A percentile compares a stretch with the other conserved stretches of the same genome.
These are phyloP conservation scores for Chalciporus sp. DNA, from an alignment of 1,284 basidiomycete species.

Conservation along the genomic window DNA sequence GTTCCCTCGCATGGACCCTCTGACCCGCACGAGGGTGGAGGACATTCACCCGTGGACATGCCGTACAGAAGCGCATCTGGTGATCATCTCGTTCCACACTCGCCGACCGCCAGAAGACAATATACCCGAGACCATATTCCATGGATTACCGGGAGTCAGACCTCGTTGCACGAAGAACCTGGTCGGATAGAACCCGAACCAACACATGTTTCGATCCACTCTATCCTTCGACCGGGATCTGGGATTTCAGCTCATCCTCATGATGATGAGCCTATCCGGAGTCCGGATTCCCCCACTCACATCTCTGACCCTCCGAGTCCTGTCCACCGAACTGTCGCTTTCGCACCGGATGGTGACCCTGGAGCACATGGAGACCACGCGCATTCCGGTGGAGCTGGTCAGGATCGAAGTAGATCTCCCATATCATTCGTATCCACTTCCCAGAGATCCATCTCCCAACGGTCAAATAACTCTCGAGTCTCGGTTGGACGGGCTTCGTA, in stretches of 20 bases:
- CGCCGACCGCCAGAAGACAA: slow-evolving; percentile 15
- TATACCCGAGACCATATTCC: slow-evolving; percentile 8
- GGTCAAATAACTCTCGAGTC: slow-evolving; percentile 16
- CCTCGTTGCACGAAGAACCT: slow-evolving; percentile 23
- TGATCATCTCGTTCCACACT: slow-evolving; percentile 24
- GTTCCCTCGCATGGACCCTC: slow-evolving; percentile 7
- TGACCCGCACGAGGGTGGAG: slow-evolving; percentile 1
- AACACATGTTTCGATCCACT: not conserved
- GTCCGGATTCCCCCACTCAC: not conserved
- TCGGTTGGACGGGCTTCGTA: slow-evolving; percentile 29
- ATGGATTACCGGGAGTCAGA: slow-evolving; percentile 14
- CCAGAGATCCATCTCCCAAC: slow-evolving; percentile 13
- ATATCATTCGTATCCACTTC: slow-evolving; percentile 18
- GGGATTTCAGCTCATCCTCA: not conserved
- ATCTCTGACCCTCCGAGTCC: slow-evolving; percentile 1
- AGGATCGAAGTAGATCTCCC: slow-evolving; percentile 10
- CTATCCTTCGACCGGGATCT: slow-evolving; percentile 6
- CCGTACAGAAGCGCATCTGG: slow-evolving; percentile 26
- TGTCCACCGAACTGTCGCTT: not conserved
- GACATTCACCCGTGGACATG: slow-evolving; percentile 18
- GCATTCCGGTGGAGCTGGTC: not conserved
- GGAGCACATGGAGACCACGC: not conserved
- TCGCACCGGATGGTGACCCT: not conserved
- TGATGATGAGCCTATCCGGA: not conserved
- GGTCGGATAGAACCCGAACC: not conserved